Evolutionary conservation across 768 basidiomycete genomes (phyloP).

Genomic region (Kwoniella sp.): DNA sequence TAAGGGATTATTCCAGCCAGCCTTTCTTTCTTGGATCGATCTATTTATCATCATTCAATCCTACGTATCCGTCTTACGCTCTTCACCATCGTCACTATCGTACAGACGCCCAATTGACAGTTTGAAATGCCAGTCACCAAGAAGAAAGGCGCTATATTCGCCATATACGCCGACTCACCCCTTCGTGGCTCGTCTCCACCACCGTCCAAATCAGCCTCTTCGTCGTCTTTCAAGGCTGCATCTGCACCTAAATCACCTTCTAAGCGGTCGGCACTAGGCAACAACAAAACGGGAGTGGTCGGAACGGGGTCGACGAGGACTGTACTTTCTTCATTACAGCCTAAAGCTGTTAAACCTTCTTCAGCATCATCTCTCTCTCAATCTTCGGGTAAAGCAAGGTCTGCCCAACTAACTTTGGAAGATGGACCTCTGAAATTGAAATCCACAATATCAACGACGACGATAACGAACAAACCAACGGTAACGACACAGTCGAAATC

Average conservation of each 20-base stretch:
- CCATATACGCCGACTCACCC: conserved; percentile 54
- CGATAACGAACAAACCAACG: not conserved
- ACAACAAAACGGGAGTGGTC: no score
- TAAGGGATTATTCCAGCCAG: no score
- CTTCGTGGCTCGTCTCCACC: conserved; percentile 7
- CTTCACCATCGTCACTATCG: no score
- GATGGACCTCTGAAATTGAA: not conserved
- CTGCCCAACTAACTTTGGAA: no score
- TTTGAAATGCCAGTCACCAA: conserved; percentile 53
- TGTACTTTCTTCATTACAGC: conserved; percentile 14
- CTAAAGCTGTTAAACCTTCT: conserved; percentile 3
- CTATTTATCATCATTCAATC: no score
- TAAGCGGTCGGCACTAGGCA: no score
- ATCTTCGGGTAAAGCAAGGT: not conserved
- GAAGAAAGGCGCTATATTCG: conserved; percentile 54
- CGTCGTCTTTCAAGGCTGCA: not conserved
- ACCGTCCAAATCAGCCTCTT: no score
- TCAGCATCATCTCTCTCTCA: not conserved
- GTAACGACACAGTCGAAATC: not conserved
- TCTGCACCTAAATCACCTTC: not conserved
- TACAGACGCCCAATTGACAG: conserved; percentile 44
- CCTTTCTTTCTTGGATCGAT: no score
- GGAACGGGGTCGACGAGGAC: not conserved
- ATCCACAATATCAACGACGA: not conserved
- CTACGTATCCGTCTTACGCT: no score